These are phyloP conservation scores for Thelonectria blattea DNA, from an alignment of 2,329 filamentous ascomycete genomes.

Conservation along the genomic window DNA sequence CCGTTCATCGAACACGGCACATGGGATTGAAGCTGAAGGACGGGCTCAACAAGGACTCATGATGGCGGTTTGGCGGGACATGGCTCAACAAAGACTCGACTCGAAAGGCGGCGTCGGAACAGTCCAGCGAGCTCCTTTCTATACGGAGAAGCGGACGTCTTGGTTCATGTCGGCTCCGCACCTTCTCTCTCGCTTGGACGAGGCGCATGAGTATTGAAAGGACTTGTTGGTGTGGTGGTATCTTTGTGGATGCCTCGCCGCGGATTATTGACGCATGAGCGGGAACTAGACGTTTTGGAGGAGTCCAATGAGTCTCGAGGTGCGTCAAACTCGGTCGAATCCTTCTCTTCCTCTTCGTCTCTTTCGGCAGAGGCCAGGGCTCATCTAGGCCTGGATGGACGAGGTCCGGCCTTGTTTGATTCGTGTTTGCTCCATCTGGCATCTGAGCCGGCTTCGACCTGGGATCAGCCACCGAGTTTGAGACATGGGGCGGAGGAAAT, in stretches of 20 bases:
- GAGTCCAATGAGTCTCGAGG: too few relatives aligned
- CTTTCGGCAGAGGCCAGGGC: too few relatives aligned
- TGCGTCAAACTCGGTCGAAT: neutral
- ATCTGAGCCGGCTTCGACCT: neutral
- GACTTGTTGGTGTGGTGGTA: neutral
- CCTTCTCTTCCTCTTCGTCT: neutral
- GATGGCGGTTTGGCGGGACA: too few relatives aligned
- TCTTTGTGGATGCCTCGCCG: constrained; percentile 2
- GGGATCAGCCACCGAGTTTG: neutral
- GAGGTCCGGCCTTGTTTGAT: constrained; percentile 8
- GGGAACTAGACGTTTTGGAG: neutral
- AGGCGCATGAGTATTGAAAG: constrained; percentile 3
- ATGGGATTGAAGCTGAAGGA: too few relatives aligned
- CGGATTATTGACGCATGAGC: constrained; percentile 3
- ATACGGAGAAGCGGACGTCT: neutral
- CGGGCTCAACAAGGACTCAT: too few relatives aligned
- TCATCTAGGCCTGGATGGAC: neutral
- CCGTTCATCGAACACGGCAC: too few relatives aligned
- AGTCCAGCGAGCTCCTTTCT: neutral
- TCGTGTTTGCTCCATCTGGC: constrained; percentile 10
- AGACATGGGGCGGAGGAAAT: constrained; percentile 2
- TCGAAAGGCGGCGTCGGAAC: neutral
- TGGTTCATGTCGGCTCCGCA: neutral
- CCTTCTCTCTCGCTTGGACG: neutral
- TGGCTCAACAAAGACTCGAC: neutral